Evolutionary conservation across 2,329 filamentous ascomycete genomes (phyloP), one percentile per base, ranked within the genome.

Genomic region (Fusarium devonianum): DNA sequence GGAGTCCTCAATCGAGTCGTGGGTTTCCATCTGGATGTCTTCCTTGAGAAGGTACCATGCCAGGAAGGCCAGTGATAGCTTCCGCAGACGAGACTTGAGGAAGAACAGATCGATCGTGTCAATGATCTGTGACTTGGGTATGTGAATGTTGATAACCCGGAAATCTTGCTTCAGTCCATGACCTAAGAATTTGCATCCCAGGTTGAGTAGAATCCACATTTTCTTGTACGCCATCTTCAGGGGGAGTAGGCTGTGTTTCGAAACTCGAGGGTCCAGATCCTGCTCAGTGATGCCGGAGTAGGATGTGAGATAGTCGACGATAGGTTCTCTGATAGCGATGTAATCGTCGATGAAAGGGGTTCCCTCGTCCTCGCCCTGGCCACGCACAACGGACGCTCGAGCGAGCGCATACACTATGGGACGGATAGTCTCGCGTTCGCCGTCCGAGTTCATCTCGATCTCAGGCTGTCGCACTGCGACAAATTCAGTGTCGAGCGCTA

Each of bases 191-290:
- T 90, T 85, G 73, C 92, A 96, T 36, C 94, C 94, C 0, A 97
- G 80, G 68, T 99, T 99, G 22, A 99, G 82, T 13, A 99, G 80
- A 12, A 97, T 84, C 95, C 95, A 99, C 21, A 99, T 85, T 71
- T 97, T 97, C 74, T 99, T 99, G 79, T 97, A 99, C 1, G 90
- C 92, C 49, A 89, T 83, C 70, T 99, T 99, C 29, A 97, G 80
- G 2, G 89, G 83, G 7, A 97, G 86, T 1, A 97, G 82, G 44
- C 91, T 90, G 71, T 96, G 93, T 43, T 81, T 83, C 32, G 89
- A 89, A n/a, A 83, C 80, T 46, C 85, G 80, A 4, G 88, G 85
- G 62, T 96, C 92, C 7, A 99, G 79, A 67, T 99, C 94, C 16
- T 88, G 87, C 1, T 87, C 83, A 4, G 87, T 88, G 61, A 99